Evolutionary conservation across 2,329 filamentous ascomycete species (phyloP), one percentile per base, ranked within the genome.

Genomic region (Geosmithia putterillii): DNA sequence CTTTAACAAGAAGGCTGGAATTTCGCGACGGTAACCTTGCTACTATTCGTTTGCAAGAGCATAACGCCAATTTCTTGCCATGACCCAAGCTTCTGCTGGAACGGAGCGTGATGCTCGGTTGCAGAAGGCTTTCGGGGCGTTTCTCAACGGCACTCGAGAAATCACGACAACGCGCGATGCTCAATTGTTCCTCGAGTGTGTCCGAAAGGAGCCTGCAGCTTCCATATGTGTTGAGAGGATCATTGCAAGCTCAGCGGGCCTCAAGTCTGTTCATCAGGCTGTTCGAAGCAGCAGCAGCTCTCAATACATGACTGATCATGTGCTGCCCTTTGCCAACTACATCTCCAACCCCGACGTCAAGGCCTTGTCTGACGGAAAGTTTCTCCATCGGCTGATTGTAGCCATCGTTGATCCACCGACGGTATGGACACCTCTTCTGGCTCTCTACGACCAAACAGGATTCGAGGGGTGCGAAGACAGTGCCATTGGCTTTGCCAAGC

Each of bases 351-450:
- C 68, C 1, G 54, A 50, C 0, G 49, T 79, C 39, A 73, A 72
- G 46, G 57, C 64, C 22, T 51, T 77, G 2, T 69, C 64, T 43
- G 63, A 64, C 42, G 76, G 76, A 1, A 59, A 67, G 12, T 63
- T 75, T 35, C 57, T 79, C 2, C 57, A 61, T 25, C 57, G 65
- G 14, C 40, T 79, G 3, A 52, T 79, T 2, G 46, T 61, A 0
- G 56, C 59, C 1, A 58, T 80, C 3, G 55, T 72, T 2, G 58
- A 73, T 1, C 76, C 77, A 0, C 66, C 68, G 0, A 70, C 69
- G 0, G 61, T 79, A 12, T 81, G 77, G 77, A 62, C 64, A 15
- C 61, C 64, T 0, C 51, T 77, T 2, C 36, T 71, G 17, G 46
- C 57, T 1, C 47, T 54, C 2, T 60, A 60, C 38, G 42, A 51